These are phyloP conservation scores for Silene uniflora DNA, from an alignment of 148 eudicot genomes.

Conservation along the genomic window DNA sequence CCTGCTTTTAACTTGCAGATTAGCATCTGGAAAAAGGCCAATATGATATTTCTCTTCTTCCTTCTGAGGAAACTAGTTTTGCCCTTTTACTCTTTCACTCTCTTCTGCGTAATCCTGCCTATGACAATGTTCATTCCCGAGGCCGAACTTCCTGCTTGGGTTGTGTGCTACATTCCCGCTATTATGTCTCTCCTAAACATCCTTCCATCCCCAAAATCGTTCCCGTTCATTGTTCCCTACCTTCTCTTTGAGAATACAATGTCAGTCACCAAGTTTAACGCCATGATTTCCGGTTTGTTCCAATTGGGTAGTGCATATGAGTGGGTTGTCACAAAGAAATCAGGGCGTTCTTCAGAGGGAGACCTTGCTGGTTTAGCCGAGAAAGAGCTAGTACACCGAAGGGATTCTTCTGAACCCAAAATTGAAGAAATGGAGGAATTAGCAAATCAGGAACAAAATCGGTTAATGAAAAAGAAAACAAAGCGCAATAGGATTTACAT, in stretches of 20 bases:
- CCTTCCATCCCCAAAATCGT: slow-evolving; percentile 85
- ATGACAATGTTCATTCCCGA: slow-evolving; percentile 97
- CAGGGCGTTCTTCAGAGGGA: slow-evolving; percentile 94
- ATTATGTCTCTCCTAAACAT: slow-evolving; percentile 87
- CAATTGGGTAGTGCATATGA: slow-evolving; percentile 91
- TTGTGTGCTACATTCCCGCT: slow-evolving; percentile 84
- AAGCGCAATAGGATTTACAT: slow-evolving; percentile 77
- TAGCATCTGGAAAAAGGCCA: slow-evolving; percentile 76
- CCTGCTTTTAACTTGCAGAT: slow-evolving; percentile 45
- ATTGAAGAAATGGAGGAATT: slow-evolving; percentile 54
- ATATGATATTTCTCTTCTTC: slow-evolving; percentile 87
- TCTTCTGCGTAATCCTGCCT: slow-evolving; percentile 88
- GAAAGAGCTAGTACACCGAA: slow-evolving; percentile 43
- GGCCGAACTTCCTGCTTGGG: slow-evolving; percentile 88
- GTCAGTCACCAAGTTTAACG: slow-evolving; percentile 96
- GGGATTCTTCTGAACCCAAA: slow-evolving; percentile 51
- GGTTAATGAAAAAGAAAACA: slow-evolving; percentile 40
- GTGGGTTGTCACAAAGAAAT: slow-evolving; percentile 97
- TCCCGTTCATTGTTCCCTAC: slow-evolving; percentile 93
- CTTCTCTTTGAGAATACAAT: slow-evolving; percentile 93
- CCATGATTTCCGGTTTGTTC: slow-evolving; percentile 94
- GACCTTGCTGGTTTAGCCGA: slow-evolving; percentile 57
- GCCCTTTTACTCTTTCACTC: slow-evolving; percentile 93
- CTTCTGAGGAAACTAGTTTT: slow-evolving; percentile 82
- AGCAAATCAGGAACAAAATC: slow-evolving; percentile 31